A percentile compares a stretch with the other conserved stretches of the same genome.
phyloP scores from a whole-genome alignment of 1,284 basidiomycete genomes.

The Filobasidium uniguttulatum region DNA sequence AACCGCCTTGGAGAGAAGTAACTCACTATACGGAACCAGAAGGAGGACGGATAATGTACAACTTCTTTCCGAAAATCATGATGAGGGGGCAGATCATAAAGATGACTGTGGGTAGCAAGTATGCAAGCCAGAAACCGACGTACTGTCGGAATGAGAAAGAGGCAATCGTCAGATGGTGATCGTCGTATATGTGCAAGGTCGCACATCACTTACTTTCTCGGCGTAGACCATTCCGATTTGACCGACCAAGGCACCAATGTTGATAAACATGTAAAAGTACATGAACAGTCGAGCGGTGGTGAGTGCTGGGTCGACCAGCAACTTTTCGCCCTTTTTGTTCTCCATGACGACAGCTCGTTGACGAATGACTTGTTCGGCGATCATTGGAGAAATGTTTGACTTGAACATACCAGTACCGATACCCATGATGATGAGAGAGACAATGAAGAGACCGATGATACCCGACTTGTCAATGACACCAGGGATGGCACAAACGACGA shows the following conservation, averaged over 20 bases:
- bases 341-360: conserved; percentile 23
- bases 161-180: conserved; percentile 22
- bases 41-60: conserved; percentile 56
- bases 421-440: conserved; percentile 57
- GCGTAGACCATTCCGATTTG: conserved; percentile 18
- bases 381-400: conserved; percentile 46
- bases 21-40: conserved; percentile 51
- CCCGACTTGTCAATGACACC: conserved; percentile 48
- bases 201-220: conserved; percentile 16
- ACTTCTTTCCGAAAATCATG: conserved; percentile 51
- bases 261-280: conserved; percentile 32
- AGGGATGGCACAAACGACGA: conserved; percentile 58
- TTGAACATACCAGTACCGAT: conserved; percentile 65
- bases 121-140: conserved; percentile 39
- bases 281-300: conserved; percentile 31
- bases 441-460: conserved; percentile 49
- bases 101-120: conserved; percentile 37
- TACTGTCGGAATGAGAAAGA: conserved; percentile 28
- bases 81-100: conserved; percentile 46
- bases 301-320: conserved; percentile 33
- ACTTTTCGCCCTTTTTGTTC: conserved; percentile 28
- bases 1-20: too few species aligned
- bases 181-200: not conserved
- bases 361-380: conserved; percentile 36
- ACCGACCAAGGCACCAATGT: conserved; percentile 32